These are phyloP conservation scores for Ustilago trichophora DNA, from an alignment of 1,284 basidiomycete genomes.

Conservation along the genomic window DNA sequence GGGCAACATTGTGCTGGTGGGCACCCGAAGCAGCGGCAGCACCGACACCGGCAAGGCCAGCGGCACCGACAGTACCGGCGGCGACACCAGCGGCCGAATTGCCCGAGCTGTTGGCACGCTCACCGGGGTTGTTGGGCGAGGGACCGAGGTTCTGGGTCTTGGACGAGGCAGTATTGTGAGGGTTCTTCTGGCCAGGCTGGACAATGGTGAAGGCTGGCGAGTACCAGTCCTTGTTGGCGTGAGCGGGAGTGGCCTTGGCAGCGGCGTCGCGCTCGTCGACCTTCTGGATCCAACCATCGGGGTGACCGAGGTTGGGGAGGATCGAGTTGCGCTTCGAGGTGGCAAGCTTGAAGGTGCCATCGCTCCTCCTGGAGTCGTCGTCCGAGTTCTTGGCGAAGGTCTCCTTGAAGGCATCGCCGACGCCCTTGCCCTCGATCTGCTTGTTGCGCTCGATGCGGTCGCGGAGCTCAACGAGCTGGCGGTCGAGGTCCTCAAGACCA, in stretches of 20 bases:
- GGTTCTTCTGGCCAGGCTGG: conserved; percentile 39
- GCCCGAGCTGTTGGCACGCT: conserved; percentile 14
- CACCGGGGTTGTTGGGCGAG: conserved; percentile 31
- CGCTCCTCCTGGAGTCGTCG: conserved; percentile 64
- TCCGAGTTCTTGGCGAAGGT: conserved; percentile 69
- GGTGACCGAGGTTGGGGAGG: conserved; percentile 72
- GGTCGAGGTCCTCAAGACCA: conserved; percentile 84
- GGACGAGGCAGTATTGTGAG: conserved; percentile 40
- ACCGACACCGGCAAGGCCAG: conserved; percentile 10
- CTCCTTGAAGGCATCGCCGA: conserved; percentile 73
- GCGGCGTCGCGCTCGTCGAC: conserved; percentile 73
- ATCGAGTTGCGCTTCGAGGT: conserved; percentile 62
- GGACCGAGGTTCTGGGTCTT: conserved; percentile 45
- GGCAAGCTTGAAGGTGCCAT: conserved; percentile 59
- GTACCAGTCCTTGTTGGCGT: conserved; percentile 73
- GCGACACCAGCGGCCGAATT: conserved; percentile 5
- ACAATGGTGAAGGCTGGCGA: conserved; percentile 72
- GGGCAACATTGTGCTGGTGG: neutral
- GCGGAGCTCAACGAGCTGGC: conserved; percentile 82
- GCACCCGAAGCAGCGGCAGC: conserved; percentile 2
- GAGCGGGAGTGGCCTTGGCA: conserved; percentile 61
- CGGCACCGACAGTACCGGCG: conserved; percentile 13
- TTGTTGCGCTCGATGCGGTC: conserved; percentile 73
- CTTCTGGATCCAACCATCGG: conserved; percentile 77
- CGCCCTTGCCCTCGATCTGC: conserved; percentile 47